A percentile compares a stretch with the other conserved stretches of the same genome.
Conservation (phyloP, 2,329 filamentous ascomycete species). For the Botrytis paeoniae region DNA sequence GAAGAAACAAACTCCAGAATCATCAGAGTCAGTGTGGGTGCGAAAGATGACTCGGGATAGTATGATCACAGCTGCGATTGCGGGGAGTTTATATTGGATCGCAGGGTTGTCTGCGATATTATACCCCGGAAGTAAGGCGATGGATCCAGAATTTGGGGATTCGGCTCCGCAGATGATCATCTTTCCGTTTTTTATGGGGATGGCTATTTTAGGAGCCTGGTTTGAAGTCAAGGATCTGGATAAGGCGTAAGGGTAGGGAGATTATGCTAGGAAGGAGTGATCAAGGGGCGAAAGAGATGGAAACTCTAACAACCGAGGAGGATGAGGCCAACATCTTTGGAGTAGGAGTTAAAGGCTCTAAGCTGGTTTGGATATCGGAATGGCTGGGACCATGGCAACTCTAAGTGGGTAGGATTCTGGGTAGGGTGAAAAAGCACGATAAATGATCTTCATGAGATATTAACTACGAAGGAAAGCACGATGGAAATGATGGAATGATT, state of each 20-base stretch:
- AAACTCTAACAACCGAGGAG: too few species aligned
- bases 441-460: background rate
- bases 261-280: background rate
- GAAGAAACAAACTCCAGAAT: background rate
- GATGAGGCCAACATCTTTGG: background rate
- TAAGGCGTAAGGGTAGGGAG: background rate
- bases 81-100: constrained; percentile 45
- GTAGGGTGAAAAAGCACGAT: background rate
- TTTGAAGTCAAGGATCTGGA: constrained; percentile 18
- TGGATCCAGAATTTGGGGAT: constrained; percentile 47
- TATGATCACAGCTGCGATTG: constrained; percentile 38
- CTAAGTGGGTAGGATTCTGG: background rate
- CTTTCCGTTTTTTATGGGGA: constrained; percentile 18
- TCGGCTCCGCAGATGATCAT: constrained; percentile 39
- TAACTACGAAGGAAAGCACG: background rate
- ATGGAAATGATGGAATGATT: background rate
- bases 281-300: background rate
- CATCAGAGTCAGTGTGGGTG: background rate
- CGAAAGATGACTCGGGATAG: constrained; percentile 24
- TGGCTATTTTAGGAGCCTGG: constrained; percentile 20
- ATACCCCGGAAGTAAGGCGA: constrained; percentile 45
- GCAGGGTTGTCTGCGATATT: constrained; percentile 44
- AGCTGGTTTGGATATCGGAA: background rate
- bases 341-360: background rate
- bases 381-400: background rate